Evolutionary conservation across 306 rosid species (phyloP).

Genomic region (Styphnolobium japonicum): DNA sequence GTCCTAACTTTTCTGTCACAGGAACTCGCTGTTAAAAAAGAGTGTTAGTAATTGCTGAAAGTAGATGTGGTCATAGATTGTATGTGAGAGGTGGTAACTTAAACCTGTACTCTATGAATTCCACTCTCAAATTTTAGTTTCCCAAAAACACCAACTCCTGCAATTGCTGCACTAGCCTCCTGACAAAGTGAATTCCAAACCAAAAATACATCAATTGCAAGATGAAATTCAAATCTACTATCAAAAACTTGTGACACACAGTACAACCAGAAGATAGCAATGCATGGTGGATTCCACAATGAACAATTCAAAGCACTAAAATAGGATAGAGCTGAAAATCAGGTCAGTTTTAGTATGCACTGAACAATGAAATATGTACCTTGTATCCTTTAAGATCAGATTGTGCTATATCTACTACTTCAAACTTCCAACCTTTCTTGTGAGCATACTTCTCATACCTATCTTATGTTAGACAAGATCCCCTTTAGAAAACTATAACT

Average conservation of each 20-base stretch:
- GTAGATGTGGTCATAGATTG: not conserved
- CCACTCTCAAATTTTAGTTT: constrained; percentile 97
- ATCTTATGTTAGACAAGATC: constrained; percentile 9
- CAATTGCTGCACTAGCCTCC: constrained; percentile 92
- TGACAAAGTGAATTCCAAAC: constrained; percentile 32
- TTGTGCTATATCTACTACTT: constrained; percentile 70
- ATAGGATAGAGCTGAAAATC: not conserved
- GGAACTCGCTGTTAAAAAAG: constrained; percentile 73
- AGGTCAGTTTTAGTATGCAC: not conserved
- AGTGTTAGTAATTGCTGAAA: constrained; percentile 15
- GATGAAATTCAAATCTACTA: not conserved
- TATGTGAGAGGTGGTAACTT: constrained; percentile 19
- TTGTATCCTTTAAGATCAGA: constrained; percentile 82
- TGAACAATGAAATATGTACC: constrained; percentile 42
- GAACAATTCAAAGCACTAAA: constrained; percentile 12
- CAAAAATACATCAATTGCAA: not conserved
- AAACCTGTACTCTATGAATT: constrained; percentile 93
- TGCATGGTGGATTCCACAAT: not conserved
- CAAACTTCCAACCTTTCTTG: constrained; percentile 81
- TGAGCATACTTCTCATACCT: constrained; percentile 90
- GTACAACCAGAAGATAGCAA: constrained; percentile 6
- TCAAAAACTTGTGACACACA: constrained; percentile 1
- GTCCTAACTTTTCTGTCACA: constrained; percentile 88
- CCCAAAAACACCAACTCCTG: constrained; percentile 74
- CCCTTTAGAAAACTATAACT: constrained; percentile 19